phyloP scores from a whole-genome alignment of 1,284 basidiomycete species.

The Tylopilus sp. region DNA sequence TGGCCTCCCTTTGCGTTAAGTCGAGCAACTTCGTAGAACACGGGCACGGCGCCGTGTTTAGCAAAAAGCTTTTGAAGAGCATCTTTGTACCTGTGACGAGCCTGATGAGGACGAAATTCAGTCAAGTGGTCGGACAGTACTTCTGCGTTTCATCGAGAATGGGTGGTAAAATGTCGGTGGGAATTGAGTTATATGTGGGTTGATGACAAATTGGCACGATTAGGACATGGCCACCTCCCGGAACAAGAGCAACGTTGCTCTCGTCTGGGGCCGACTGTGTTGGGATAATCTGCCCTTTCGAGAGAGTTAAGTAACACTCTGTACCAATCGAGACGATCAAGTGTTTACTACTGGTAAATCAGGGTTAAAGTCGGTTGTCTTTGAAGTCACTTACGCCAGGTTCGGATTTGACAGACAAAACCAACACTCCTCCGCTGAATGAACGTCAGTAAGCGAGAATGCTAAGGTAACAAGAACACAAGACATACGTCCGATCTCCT shows the following conservation, averaged over 20 bases:
- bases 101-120: conserved; percentile 2
- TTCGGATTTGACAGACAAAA: conserved; percentile 94
- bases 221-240: conserved; percentile 91
- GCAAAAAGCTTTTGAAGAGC: conserved; percentile 72
- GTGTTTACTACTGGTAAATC: conserved; percentile 65
- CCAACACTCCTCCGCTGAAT: conserved; percentile 85
- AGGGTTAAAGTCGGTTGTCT: not conserved
- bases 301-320: conserved; percentile 90
- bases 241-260: conserved; percentile 50
- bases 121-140: conserved; percentile 30
- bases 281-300: conserved; percentile 89
- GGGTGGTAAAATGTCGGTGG: conserved; percentile 68
- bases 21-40: conserved; percentile 87
- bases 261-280: conserved; percentile 56
- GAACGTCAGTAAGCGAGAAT: conserved; percentile 7
- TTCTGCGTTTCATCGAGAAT: conserved; percentile 79
- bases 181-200: conserved; percentile 64
- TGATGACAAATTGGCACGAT: conserved; percentile 79
- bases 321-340: conserved; percentile 89
- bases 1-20: conserved; percentile 86
- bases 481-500: conserved; percentile 73
- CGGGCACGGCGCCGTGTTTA: conserved; percentile 62
- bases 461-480: not conserved
- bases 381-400: conserved; percentile 59
- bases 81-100: conserved; percentile 66